A percentile compares a stretch with the other conserved stretches of the same genome.
phyloP scores from a whole-genome alignment of 2,329 filamentous ascomycete genomes.

The Exserohilum turcica region DNA sequence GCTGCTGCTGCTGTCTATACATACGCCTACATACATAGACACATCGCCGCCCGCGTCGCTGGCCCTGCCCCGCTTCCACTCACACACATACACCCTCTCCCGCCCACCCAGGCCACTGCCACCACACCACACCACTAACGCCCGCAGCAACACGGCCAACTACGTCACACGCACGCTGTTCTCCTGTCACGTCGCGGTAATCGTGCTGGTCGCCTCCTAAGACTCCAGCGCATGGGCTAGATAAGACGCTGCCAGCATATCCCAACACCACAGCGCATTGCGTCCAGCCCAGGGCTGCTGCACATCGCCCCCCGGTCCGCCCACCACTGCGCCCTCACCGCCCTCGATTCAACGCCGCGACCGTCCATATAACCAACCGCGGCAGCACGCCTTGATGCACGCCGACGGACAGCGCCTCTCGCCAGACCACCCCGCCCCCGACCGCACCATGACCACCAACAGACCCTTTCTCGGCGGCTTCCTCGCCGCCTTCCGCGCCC shows the following conservation, averaged over 20 bases:
- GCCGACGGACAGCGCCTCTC: slow-evolving; percentile 29
- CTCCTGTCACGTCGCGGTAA: not conserved
- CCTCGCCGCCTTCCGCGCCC: slow-evolving; percentile 69
- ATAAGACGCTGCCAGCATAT: not conserved
- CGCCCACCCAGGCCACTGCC: not conserved
- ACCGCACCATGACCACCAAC: slow-evolving; percentile 64
- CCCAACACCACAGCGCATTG: slow-evolving; percentile 1
- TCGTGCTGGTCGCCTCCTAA: not conserved
- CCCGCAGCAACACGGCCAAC: not conserved
- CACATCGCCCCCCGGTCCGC: slow-evolving; percentile 3
- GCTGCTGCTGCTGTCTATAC: slow-evolving; percentile 6
- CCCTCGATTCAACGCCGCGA: not conserved
- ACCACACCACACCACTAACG: slow-evolving; percentile 2
- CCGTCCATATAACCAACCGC: slow-evolving; percentile 4
- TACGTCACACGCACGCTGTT: slow-evolving; percentile 32
- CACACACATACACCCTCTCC: slow-evolving; percentile 4
- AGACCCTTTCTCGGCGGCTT: slow-evolving; percentile 70
- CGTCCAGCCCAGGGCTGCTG: not conserved
- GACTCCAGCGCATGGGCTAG: slow-evolving; percentile 2
- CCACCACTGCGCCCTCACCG: slow-evolving; percentile 7
- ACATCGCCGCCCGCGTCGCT: not conserved
- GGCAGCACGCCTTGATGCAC: slow-evolving; percentile 31
- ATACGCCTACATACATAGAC: not conserved
- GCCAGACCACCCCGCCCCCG: slow-evolving; percentile 21
- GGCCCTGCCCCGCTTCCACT: slow-evolving; percentile 15